Conservation (phyloP, 805 yeast genomes). For the Metschnikowia santaceciliae region DNA sequence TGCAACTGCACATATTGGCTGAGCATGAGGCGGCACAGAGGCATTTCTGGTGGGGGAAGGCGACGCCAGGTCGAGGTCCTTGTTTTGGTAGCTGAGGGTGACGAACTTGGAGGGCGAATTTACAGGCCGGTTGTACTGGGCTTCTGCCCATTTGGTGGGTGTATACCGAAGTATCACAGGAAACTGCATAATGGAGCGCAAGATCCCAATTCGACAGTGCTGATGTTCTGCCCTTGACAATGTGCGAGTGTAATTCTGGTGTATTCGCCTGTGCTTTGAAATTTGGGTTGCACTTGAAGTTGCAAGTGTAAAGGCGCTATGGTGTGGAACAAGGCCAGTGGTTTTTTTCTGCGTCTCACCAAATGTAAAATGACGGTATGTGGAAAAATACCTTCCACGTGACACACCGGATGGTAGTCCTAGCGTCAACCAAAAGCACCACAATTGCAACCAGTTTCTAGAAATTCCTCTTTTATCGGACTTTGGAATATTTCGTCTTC, state of each 20-base stretch:
- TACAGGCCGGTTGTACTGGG: neutral
- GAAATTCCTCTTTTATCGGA: neutral
- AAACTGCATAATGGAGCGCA: neutral
- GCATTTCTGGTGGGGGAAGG: neutral
- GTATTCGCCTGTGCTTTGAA: neutral
- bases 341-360: conserved; percentile 5
- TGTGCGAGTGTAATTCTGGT: neutral
- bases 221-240: neutral
- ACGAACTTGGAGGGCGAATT: conserved; percentile 10
- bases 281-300: neutral
- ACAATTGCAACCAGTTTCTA: neutral
- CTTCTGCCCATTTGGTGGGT: conserved; percentile 16
- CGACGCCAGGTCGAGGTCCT: neutral
- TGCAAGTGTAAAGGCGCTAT: neutral
- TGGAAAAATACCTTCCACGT: neutral
- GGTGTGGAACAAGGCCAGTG: neutral
- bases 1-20: conserved; percentile 2
- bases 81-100: conserved; percentile 7
- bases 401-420: neutral
- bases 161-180: conserved; percentile 14
- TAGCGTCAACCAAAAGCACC: neutral
- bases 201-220: neutral
- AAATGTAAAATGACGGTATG: conserved; percentile 1
- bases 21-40: neutral
- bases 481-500: neutral